Percentiles rank a stretch among this genome's conserved stretches.
Evolutionary conservation across 495 filamentous ascomycete species (phyloP).

Genomic region (Cercophora samala): DNA sequence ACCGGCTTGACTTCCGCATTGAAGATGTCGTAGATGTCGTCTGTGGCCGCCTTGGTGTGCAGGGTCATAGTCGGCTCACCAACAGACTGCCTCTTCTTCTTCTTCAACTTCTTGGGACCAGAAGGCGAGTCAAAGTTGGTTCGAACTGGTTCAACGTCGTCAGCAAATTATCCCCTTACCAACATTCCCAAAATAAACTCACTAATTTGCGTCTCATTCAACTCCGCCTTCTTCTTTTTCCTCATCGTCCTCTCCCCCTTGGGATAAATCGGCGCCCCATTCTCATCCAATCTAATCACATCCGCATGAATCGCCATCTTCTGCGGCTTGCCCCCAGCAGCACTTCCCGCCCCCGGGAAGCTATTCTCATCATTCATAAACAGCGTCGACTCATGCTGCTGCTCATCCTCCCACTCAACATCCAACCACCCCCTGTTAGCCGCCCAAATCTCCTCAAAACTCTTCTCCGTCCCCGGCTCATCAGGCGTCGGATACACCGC

Average conservation of each 20-base stretch:
- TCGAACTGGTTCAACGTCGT: conserved; percentile 61
- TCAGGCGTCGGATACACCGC: conserved; percentile 74
- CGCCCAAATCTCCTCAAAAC: conserved; percentile 89
- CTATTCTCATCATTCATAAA: conserved; percentile 26
- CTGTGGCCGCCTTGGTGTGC: conserved; percentile 89
- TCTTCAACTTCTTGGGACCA: conserved; percentile 59
- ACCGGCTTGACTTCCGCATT: conserved; percentile 74
- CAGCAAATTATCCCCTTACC: conserved; percentile 7
- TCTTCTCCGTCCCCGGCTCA: conserved; percentile 65
- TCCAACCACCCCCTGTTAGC: conserved; percentile 72
- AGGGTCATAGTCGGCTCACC: conserved; percentile 93
- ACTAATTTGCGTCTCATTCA: conserved; percentile 85
- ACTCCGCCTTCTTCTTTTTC: conserved; percentile 66
- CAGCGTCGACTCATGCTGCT: conserved; percentile 18
- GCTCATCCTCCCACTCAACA: conserved; percentile 62
- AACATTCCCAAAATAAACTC: conserved; percentile 32
- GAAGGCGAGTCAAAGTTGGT: conserved; percentile 87
- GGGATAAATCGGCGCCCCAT: conserved; percentile 41
- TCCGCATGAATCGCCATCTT: conserved; percentile 49
- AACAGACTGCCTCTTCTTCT: conserved; percentile 57
- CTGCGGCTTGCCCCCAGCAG: conserved; percentile 28
- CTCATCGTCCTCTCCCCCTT: conserved; percentile 46
- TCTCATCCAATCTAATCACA: conserved; percentile 48
- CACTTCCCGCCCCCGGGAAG: conserved; percentile 23
- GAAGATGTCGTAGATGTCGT: conserved; percentile 96